Percentiles rank a stretch among this genome's conserved stretches.
These are phyloP conservation scores for Xylaria cubensis DNA, from an alignment of 495 filamentous ascomycete genomes.

Conservation along the genomic window DNA sequence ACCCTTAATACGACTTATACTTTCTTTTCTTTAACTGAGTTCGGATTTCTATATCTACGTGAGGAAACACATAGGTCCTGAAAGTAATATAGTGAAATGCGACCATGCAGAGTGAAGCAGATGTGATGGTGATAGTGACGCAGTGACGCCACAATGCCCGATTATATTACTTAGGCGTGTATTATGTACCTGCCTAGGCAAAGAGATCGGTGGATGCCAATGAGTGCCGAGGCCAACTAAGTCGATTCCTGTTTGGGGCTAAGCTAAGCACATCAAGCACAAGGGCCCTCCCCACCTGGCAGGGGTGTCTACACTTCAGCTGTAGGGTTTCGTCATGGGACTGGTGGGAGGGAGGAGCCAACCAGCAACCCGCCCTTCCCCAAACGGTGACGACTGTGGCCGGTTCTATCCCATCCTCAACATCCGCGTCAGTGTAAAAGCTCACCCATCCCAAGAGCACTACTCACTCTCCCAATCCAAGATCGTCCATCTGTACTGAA, in stretches of 20 bases:
- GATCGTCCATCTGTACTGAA: neutral
- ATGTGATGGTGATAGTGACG: neutral
- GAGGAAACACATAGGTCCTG: too few species aligned
- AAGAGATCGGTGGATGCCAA: neutral
- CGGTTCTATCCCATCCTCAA: neutral
- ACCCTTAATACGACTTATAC: too few species aligned
- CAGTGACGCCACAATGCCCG: constrained; percentile 5
- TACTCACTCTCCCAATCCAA: neutral
- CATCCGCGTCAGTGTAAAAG: neutral
- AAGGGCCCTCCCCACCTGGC: neutral
- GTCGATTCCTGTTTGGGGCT: neutral
- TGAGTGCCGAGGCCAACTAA: neutral
- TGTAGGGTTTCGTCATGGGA: constrained; percentile 29
- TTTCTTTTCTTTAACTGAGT: too few species aligned
- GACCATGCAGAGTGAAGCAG: neutral
- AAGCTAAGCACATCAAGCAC: neutral
- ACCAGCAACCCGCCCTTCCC: neutral
- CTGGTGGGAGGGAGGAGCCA: neutral
- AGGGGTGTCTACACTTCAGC: constrained; percentile 16
- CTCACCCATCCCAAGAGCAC: neutral
- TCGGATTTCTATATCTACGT: too few species aligned
- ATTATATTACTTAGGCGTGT: neutral
- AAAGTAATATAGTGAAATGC: neutral
- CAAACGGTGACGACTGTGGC: constrained; percentile 19
- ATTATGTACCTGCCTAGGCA: neutral